These are phyloP conservation scores for Neoboletus magnificus DNA, from an alignment of 768 basidiomycete genomes.

Conservation along the genomic window DNA sequence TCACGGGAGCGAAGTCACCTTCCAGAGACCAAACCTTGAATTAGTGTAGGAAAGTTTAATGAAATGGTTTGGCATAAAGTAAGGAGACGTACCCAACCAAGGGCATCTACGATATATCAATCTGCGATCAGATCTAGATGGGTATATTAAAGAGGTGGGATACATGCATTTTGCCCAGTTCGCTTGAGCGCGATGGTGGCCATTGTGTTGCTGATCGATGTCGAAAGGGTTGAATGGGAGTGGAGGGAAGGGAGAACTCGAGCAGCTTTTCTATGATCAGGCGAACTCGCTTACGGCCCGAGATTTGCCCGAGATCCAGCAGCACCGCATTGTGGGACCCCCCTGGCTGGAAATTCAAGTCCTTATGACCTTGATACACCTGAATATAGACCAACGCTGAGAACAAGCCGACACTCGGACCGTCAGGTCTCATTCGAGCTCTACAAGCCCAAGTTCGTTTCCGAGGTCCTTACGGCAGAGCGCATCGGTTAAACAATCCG, in stretches of 20 bases:
- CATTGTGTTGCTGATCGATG: slow-evolving; percentile 36
- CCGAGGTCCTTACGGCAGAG: neutral
- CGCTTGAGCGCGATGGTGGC: slow-evolving; percentile 52
- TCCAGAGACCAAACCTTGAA: slow-evolving; percentile 69
- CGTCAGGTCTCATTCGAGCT: neutral
- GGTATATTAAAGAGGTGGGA: neutral
- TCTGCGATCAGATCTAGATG: neutral
- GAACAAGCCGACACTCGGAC: neutral
- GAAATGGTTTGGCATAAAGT: neutral
- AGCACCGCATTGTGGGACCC: neutral
- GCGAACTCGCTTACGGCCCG: slow-evolving; percentile 12
- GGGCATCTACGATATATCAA: slow-evolving; percentile 53
- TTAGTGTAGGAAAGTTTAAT: neutral
- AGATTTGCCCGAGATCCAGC: neutral
- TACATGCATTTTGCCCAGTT: slow-evolving; percentile 54
- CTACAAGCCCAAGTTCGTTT: neutral
- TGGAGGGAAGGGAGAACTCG: neutral
- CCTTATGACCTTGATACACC: slow-evolving; percentile 26
- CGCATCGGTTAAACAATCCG: neutral
- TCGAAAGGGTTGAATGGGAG: slow-evolving; percentile 8
- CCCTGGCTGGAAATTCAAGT: neutral
- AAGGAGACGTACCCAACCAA: slow-evolving; percentile 50
- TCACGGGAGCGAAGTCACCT: slow-evolving; percentile 38
- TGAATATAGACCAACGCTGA: slow-evolving; percentile 1
- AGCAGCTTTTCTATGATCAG: slow-evolving; percentile 5